phyloP scores from a whole-genome alignment of 768 basidiomycete genomes.

The Mycena filopes region DNA sequence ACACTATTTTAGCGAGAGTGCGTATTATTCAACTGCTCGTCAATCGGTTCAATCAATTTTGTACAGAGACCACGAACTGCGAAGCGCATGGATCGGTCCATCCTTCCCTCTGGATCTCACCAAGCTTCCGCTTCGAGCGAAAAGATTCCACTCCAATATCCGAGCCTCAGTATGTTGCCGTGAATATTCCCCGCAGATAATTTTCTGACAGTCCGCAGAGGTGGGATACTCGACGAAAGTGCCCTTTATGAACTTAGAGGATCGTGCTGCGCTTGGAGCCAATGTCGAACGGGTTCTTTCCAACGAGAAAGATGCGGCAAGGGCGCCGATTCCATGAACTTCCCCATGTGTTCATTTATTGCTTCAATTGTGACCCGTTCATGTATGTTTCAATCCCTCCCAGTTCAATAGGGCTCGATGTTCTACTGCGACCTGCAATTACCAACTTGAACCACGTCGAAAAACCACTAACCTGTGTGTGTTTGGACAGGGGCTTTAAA shows the following conservation, averaged over 20 bases:
- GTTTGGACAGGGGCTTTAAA: too few relatives aligned
- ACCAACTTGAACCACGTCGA: too few relatives aligned
- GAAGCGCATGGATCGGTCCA: slow-evolving; percentile 81
- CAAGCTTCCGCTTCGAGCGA: slow-evolving; percentile 59
- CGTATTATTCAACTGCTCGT: slow-evolving; percentile 33
- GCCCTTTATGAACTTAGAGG: slow-evolving; percentile 64
- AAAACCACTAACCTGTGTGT: too few relatives aligned
- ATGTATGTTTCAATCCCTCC: too few relatives aligned
- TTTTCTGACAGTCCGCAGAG: slow-evolving; percentile 49
- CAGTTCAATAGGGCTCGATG: too few relatives aligned
- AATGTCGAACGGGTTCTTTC: slow-evolving; percentile 69
- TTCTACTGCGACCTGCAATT: too few relatives aligned
- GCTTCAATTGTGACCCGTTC: neutral
- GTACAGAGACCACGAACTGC: slow-evolving; percentile 75
- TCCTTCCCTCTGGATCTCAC: slow-evolving; percentile 74
- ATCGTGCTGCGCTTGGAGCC: slow-evolving; percentile 68
- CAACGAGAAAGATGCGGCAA: slow-evolving; percentile 75
- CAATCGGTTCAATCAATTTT: neutral
- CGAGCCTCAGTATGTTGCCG: slow-evolving; percentile 63
- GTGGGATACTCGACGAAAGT: slow-evolving; percentile 73
- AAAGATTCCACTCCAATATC: slow-evolving; percentile 74
- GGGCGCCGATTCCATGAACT: slow-evolving; percentile 56
- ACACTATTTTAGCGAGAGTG: slow-evolving; percentile 58
- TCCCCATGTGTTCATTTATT: neutral
- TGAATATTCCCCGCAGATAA: neutral